phyloP scores from a whole-genome alignment of 495 filamentous ascomycete species.

The Podospora pseudoanserina region DNA sequence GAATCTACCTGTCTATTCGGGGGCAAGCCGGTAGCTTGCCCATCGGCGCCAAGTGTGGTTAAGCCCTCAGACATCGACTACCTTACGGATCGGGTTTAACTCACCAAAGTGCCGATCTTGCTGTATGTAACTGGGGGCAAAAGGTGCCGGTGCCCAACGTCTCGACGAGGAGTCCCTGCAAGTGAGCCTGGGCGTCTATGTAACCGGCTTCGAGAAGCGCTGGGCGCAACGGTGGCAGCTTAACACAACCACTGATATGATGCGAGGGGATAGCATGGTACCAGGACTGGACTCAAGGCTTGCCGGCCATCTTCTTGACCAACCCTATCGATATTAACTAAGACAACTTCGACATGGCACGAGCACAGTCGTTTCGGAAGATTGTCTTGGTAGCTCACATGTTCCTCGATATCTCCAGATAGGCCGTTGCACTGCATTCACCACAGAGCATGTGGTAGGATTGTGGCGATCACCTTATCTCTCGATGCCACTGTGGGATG shows the following conservation, averaged over 20 bases:
- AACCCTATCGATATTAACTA: background rate
- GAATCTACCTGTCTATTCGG: slow-evolving; percentile 16
- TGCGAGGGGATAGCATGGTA: too few relatives aligned
- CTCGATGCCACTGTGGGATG: background rate
- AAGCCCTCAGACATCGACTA: background rate
- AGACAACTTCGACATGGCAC: background rate
- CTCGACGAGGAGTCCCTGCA: background rate
- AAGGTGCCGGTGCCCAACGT: background rate
- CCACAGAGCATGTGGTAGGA: background rate
- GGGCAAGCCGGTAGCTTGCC: slow-evolving; percentile 5
- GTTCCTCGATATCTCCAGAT: background rate
- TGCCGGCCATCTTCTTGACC: background rate
- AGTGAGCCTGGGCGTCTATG: background rate
- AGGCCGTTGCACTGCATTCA: slow-evolving; percentile 1
- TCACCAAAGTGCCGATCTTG: slow-evolving; percentile 13
- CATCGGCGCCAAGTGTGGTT: slow-evolving; percentile 15
- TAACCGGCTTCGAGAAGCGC: background rate
- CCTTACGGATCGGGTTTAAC: slow-evolving; percentile 18
- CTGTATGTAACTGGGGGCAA: background rate
- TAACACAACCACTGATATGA: too few relatives aligned
- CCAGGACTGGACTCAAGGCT: background rate
- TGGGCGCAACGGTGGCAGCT: background rate
- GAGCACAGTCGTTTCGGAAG: background rate
- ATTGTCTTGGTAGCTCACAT: background rate
- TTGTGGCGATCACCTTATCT: slow-evolving; percentile 10